Conservation (phyloP, 2,329 filamentous ascomycete species). For the Aspergillus sp. region DNA sequence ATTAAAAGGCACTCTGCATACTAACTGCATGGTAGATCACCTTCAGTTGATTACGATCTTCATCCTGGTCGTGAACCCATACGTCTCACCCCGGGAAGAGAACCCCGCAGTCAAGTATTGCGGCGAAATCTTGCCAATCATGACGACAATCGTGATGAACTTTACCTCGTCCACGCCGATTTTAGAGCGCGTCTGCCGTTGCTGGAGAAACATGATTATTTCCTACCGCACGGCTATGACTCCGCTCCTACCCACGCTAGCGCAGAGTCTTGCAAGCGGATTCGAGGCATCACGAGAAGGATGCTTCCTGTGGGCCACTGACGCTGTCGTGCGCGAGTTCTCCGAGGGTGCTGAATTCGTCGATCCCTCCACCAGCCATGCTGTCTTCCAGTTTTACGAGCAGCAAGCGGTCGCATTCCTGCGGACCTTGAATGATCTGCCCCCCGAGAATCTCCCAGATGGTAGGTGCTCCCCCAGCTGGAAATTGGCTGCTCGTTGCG, state of each 20-base stretch:
- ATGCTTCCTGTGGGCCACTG: constrained; percentile 98
- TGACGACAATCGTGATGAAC: constrained; percentile 82
- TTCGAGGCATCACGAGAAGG: constrained; percentile 87
- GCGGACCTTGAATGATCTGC: constrained; percentile 81
- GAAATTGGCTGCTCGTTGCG: background rate
- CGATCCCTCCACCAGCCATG: constrained; percentile 75
- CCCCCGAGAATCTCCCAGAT: constrained; percentile 74
- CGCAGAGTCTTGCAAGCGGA: constrained; percentile 81
- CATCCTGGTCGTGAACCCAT: constrained; percentile 74
- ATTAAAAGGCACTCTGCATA: background rate
- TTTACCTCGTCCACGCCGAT: constrained; percentile 87
- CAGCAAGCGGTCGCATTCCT: constrained; percentile 89
- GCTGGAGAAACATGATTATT: constrained; percentile 96
- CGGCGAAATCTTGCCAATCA: constrained; percentile 85
- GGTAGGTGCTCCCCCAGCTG: constrained; percentile 41
- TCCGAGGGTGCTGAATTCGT: constrained; percentile 86
- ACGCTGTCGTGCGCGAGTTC: constrained; percentile 92
- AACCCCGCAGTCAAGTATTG: constrained; percentile 96
- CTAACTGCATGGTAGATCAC: constrained; percentile 62
- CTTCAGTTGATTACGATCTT: constrained; percentile 91
- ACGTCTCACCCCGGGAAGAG: constrained; percentile 68
- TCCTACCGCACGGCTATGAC: constrained; percentile 89
- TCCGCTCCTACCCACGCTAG: constrained; percentile 79
- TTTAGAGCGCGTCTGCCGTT: constrained; percentile 88
- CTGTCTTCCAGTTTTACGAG: constrained; percentile 93